Percentiles rank a stretch among this genome's conserved stretches.
These are phyloP conservation scores for Lyophyllum semitale DNA, from an alignment of 768 basidiomycete genomes.

Conservation along the genomic window DNA sequence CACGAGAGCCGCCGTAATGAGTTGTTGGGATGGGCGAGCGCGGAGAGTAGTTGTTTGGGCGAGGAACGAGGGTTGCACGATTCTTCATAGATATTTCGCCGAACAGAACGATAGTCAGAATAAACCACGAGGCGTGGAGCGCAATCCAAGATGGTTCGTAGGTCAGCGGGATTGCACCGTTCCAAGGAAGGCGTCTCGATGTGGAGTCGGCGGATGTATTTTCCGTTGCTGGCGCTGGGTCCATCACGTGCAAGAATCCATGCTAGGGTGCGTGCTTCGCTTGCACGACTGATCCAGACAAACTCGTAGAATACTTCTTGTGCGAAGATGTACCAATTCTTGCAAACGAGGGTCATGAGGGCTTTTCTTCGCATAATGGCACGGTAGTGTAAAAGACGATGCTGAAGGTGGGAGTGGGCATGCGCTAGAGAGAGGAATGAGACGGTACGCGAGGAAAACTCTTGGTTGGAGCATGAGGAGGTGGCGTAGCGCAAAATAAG, in stretches of 20 bases:
- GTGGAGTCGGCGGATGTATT: constrained; percentile 63
- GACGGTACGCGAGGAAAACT: constrained; percentile 45
- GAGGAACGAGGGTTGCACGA: constrained; percentile 46
- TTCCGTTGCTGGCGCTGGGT: constrained; percentile 33
- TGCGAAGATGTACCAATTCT: constrained; percentile 53
- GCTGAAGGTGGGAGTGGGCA: constrained; percentile 32
- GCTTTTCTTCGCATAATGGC: constrained; percentile 50
- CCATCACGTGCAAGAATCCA: constrained; percentile 36
- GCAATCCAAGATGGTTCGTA: constrained; percentile 69
- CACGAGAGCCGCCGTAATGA: constrained; percentile 61
- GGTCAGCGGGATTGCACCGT: constrained; percentile 64
- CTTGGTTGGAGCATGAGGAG: constrained; percentile 38
- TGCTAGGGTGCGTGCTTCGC: constrained; percentile 49
- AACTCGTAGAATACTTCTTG: constrained; percentile 66
- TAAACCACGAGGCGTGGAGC: constrained; percentile 61
- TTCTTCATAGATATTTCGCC: constrained; percentile 51
- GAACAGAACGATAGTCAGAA: constrained; percentile 65
- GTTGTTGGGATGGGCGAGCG: constrained; percentile 56
- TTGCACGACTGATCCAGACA: constrained; percentile 65
- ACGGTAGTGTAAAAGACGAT: constrained; percentile 46
- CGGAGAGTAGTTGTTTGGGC: constrained; percentile 59
- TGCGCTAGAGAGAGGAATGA: constrained; percentile 58
- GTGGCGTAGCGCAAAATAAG: constrained; percentile 63
- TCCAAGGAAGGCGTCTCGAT: constrained; percentile 70
- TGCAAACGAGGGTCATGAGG: constrained; percentile 53